Evolutionary conservation across 192 early-diverging fungal species (phyloP).

Genomic region (Rhizophagus prolifer): DNA sequence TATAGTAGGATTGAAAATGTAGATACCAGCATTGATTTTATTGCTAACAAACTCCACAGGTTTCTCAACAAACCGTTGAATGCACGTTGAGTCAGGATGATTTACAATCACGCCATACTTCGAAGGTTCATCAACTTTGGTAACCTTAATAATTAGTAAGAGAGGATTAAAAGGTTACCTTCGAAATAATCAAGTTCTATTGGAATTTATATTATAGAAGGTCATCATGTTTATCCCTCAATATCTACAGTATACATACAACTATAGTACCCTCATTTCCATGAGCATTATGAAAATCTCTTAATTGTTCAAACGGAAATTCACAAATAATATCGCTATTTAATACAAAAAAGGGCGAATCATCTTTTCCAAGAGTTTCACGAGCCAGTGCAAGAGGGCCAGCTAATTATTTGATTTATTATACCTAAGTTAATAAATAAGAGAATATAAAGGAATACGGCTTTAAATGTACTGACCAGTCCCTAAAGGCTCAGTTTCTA

Average conservation of each 20-base stretch:
- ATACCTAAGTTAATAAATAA: too few relatives aligned
- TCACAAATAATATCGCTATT: conserved; percentile 99
- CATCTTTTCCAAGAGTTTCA: conserved; percentile 88
- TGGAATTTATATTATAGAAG: too few relatives aligned
- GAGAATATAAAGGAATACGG: background rate
- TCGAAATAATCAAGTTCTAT: too few relatives aligned
- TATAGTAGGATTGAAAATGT: conserved; percentile 92
- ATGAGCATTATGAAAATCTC: conserved; percentile 88
- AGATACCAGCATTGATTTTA: conserved; percentile 99
- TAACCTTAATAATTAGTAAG: conserved; percentile 53
- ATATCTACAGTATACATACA: conserved; percentile 37
- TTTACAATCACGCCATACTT: conserved; percentile 99
- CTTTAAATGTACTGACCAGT: conserved; percentile 52
- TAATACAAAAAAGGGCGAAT: conserved; percentile 96
- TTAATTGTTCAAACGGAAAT: conserved; percentile 89
- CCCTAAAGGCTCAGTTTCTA: conserved; percentile 95
- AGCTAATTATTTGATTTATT: conserved; percentile 37
- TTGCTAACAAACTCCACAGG: conserved; percentile 92
- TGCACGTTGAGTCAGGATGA: conserved; percentile 66
- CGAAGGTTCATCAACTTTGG: conserved; percentile 96
- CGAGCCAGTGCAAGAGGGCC: conserved; percentile 95
- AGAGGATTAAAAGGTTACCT: background rate
- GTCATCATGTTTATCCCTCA: background rate
- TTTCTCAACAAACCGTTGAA: conserved; percentile 98
- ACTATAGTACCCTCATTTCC: conserved; percentile 96